phyloP scores from a whole-genome alignment of 495 filamentous ascomycete species.

The Aspergillus cristatus region DNA sequence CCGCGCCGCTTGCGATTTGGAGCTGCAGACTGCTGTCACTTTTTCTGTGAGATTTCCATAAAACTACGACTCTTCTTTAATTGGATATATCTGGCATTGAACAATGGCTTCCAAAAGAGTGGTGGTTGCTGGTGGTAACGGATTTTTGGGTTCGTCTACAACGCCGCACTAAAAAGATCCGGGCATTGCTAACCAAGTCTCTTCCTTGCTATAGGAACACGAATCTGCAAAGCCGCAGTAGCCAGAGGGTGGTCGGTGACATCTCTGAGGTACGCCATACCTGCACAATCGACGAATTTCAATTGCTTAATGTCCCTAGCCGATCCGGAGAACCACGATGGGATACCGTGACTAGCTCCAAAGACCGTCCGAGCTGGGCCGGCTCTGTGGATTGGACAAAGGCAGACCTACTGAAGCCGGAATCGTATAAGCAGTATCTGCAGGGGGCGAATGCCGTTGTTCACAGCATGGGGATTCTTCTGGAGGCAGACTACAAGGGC shows the following conservation, averaged over 20 bases:
- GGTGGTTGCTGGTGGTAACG: conserved; percentile 86
- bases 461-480: conserved; percentile 89
- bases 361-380: conserved; percentile 69
- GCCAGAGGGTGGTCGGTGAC: conserved; percentile 78
- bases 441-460: conserved; percentile 72
- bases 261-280: conserved; percentile 63
- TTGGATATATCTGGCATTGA: too few species aligned
- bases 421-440: conserved; percentile 64
- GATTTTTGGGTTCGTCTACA: conserved; percentile 62
- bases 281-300: background rate
- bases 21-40: too few species aligned
- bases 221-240: conserved; percentile 84
- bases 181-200: conserved; percentile 1
- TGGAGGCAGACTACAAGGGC: conserved; percentile 96
- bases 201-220: conserved; percentile 44
- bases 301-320: conserved; percentile 32
- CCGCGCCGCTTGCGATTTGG: too few species aligned
- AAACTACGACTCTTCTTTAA: too few species aligned
- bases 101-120: conserved; percentile 54
- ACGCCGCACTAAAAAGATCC: background rate
- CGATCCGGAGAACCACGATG: conserved; percentile 85
- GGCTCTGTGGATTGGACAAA: conserved; percentile 74
- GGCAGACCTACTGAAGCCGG: conserved; percentile 75
- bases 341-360: conserved; percentile 65
- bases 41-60: too few species aligned